Base-by-base conservation (phyloP, 2,329 filamentous ascomycete genomes). In the Sclerotinia nivalis region DNA sequence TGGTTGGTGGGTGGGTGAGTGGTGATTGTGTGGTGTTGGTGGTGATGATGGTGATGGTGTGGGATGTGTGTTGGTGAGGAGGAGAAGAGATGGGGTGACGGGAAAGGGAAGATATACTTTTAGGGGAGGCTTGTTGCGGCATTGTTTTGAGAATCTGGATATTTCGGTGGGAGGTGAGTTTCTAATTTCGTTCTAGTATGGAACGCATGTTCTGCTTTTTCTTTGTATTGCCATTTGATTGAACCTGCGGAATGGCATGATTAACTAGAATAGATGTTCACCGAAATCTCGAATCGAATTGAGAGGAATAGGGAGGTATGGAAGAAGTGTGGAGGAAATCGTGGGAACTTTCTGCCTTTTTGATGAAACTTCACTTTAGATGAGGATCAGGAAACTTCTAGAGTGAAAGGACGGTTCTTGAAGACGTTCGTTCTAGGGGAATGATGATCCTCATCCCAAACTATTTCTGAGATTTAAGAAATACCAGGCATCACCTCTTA, bases 321-420 rank as follows among this genome's bases (percentile, higher is more conserved):
- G 10, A 60, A 40, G 31, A 31, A 31, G 31, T 31, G 31, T 13
- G 12, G 40, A 43, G 31, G 31, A 31, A 31, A 43, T 20, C 2
- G 13, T 34, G 0, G 18, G 10, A 45, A 31, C 9, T 2, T 5
- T 12, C 10, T 25, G 6, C 1, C 22, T 10, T 3, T 4, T 3
- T 12, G 28, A 8, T 50, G 12, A 50, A 37, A 50, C 5, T 37
- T 25, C 15, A 25, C 18, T 4, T 7, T 31, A 28, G 15, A 12
- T 37, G 22, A 64, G 15, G 15, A 15, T 20, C 22, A 34, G 7
- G 45, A 50, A 62, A 37, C 6, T 37, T 50, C 22, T 25, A 25
- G 22, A 37, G 8, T 20, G 22, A 1, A 25, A 40, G 2, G 5
- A 25, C 40, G 2, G 31, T 25, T 37, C 1, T 40, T 18, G 9